Evolutionary conservation across 768 basidiomycete species (phyloP).

Genomic region (Boletus reticulatus): DNA sequence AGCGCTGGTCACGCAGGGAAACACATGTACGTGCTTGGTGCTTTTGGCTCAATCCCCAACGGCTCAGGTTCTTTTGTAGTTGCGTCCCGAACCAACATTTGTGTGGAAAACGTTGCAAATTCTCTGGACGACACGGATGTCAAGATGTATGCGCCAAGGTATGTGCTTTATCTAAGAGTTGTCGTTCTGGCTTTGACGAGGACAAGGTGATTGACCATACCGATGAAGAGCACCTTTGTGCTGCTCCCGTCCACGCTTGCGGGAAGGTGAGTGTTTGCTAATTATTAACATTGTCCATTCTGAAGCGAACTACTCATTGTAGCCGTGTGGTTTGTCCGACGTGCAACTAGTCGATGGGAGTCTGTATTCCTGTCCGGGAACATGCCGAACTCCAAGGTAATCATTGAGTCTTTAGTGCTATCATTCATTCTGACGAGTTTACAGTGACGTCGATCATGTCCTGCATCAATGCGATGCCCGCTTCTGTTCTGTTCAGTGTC

Average conservation of each 20-base stretch:
- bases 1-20: slow-evolving; percentile 58
- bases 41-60: fast-evolving
- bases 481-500: slow-evolving; percentile 52
- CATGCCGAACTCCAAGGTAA: slow-evolving; percentile 44
- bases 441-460: slow-evolving; percentile 44
- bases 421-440: not conserved
- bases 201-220: slow-evolving; percentile 45
- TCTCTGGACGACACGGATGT: slow-evolving; percentile 50
- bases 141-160: slow-evolving; percentile 53
- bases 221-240: slow-evolving; percentile 52
- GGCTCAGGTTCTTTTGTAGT: slow-evolving; percentile 28
- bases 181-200: not conserved
- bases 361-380: slow-evolving; percentile 39
- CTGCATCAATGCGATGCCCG: slow-evolving; percentile 50
- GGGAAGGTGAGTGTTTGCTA: slow-evolving; percentile 40
- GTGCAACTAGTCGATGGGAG: slow-evolving; percentile 30
- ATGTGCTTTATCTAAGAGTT: not conserved
- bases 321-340: slow-evolving; percentile 43
- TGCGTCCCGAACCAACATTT: slow-evolving; percentile 52
- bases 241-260: slow-evolving; percentile 52
- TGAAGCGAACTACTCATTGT: not conserved
- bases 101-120: slow-evolving; percentile 51
- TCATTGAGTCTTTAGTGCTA: not conserved
- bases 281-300: not conserved
- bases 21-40: slow-evolving; percentile 43